Conservation (phyloP, 192 early-diverging fungal genomes). For the Coemansia sp. region DNA sequence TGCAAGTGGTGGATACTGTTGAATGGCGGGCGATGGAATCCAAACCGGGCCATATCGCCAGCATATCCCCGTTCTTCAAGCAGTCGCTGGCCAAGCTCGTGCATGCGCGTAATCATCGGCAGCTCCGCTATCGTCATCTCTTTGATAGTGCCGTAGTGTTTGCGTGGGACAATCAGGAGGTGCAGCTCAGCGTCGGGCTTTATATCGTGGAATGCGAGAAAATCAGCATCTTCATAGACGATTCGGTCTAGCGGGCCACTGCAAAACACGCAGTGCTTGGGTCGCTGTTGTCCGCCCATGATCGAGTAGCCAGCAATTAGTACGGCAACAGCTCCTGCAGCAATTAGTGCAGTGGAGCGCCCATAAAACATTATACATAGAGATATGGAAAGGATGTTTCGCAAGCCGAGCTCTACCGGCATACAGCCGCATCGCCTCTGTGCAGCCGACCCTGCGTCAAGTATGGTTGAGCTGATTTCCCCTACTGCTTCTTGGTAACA, state of each 20-base stretch:
- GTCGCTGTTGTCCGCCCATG: slow-evolving; percentile 47
- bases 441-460: background rate
- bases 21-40: slow-evolving; percentile 55
- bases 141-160: slow-evolving; percentile 46
- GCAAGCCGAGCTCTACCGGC: background rate
- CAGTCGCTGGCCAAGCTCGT: slow-evolving; percentile 33
- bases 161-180: slow-evolving; percentile 43
- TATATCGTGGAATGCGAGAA: slow-evolving; percentile 50
- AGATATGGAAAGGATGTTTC: background rate
- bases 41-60: slow-evolving; percentile 33
- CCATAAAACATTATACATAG: background rate
- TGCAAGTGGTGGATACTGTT: slow-evolving; percentile 55
- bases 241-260: slow-evolving; percentile 25
- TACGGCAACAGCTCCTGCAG: slow-evolving; percentile 12
- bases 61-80: slow-evolving; percentile 34
- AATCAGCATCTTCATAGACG: slow-evolving; percentile 41
- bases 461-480: background rate
- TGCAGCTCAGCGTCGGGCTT: slow-evolving; percentile 49
- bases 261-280: slow-evolving; percentile 48
- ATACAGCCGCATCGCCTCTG: background rate
- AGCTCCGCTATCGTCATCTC: slow-evolving; percentile 30
- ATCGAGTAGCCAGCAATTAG: slow-evolving; percentile 19
- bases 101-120: slow-evolving; percentile 44
- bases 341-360: background rate
- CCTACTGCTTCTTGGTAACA: background rate